Conservation (phyloP, 75 land plant species). For the Azolla pinnata region DNA sequence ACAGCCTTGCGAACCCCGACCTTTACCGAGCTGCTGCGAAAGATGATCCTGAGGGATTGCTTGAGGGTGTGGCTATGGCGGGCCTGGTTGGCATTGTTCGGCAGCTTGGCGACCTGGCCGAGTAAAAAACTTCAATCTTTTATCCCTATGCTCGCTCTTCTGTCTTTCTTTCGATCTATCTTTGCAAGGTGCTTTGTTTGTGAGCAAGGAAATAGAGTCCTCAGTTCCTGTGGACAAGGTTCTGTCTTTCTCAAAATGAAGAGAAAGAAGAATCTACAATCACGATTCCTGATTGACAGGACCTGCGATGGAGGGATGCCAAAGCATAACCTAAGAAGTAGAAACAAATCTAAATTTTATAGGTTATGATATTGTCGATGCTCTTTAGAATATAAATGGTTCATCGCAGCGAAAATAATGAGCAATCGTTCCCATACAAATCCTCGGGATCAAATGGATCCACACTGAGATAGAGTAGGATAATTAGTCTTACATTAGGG, state of each 20-base stretch:
- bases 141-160: neutral
- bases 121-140: slow-evolving; percentile 24
- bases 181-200: neutral
- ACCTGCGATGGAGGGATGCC: neutral
- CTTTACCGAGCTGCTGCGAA: slow-evolving; percentile 34
- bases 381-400: neutral
- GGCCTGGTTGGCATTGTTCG: slow-evolving; percentile 66
- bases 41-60: slow-evolving; percentile 41
- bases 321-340: no score
- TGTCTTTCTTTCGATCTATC: neutral
- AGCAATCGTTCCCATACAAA: no score
- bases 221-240: no score
- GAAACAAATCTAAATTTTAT: no score
- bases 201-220: no score
- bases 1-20: slow-evolving; percentile 56
- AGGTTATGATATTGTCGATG: neutral
- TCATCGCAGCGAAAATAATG: neutral
- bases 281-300: neutral
- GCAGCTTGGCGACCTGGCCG: slow-evolving; percentile 61
- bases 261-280: neutral
- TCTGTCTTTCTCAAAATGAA: neutral
- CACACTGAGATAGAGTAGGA: no score
- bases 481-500: no score
- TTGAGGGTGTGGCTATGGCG: slow-evolving; percentile 64
- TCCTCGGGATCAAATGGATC: no score